Conservation (phyloP, 2,329 filamentous ascomycete species). For the Onygenales sp. region DNA sequence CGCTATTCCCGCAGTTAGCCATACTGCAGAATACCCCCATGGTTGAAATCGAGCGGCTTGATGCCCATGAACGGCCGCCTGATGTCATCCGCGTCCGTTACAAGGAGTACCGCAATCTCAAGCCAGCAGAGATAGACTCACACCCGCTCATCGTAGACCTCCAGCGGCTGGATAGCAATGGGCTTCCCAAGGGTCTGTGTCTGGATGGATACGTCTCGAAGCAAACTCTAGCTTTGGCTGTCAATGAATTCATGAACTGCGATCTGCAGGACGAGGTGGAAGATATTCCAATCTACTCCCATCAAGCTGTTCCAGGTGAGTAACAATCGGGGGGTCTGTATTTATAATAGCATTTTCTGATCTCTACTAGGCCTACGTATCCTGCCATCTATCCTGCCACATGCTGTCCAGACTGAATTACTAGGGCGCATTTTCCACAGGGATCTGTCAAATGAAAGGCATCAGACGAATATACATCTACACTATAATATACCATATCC, state of each 20-base stretch:
- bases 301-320: constrained; percentile 29
- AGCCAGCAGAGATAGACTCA: constrained; percentile 41
- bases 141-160: constrained; percentile 52
- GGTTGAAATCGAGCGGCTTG: constrained; percentile 39
- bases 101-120: constrained; percentile 62
- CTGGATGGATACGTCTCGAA: constrained; percentile 21
- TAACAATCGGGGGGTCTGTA: constrained; percentile 3
- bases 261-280: constrained; percentile 10
- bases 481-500: constrained; percentile 66
- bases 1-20: neutral
- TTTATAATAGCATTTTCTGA: constrained; percentile 7
- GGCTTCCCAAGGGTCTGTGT: constrained; percentile 18
- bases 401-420: constrained; percentile 56
- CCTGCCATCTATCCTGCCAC: constrained; percentile 64
- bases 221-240: constrained; percentile 20
- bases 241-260: constrained; percentile 21
- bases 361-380: constrained; percentile 62
- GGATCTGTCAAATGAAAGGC: constrained; percentile 61
- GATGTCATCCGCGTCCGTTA: constrained; percentile 59
- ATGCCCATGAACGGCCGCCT: constrained; percentile 72
- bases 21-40: constrained; percentile 11
- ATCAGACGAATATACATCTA: constrained; percentile 84
- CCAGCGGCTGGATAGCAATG: constrained; percentile 26
- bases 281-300: constrained; percentile 27
- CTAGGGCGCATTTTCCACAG: constrained; percentile 67